A percentile compares a stretch with the other conserved stretches of the same genome.
Conservation (phyloP, 2,329 filamentous ascomycete species). For the Colletotrichum tropicicola region DNA sequence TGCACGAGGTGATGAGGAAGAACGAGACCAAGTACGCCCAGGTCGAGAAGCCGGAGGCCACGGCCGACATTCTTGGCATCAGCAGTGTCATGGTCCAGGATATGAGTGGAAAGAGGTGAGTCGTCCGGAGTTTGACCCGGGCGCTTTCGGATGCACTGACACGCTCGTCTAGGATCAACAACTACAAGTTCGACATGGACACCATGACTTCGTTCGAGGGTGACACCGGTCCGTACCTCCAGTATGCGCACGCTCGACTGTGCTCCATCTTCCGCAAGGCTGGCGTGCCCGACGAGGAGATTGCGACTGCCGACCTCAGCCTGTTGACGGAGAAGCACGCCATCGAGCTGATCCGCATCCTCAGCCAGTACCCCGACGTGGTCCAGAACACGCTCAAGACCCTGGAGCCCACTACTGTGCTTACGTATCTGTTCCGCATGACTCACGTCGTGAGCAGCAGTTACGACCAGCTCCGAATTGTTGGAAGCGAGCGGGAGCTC, state of each 20-base stretch:
- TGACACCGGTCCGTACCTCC: conserved; percentile 85
- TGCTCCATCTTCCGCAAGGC: conserved; percentile 70
- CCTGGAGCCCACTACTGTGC: conserved; percentile 71
- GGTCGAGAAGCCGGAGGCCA: conserved; percentile 82
- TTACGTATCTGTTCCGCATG: conserved; percentile 83
- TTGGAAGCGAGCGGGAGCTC: conserved; percentile 79
- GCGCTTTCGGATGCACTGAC: conserved; percentile 31
- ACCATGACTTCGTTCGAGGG: conserved; percentile 65
- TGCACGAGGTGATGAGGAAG: conserved; percentile 97
- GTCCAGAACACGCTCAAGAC: conserved; percentile 87
- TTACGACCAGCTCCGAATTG: conserved; percentile 83
- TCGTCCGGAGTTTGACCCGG: conserved; percentile 22
- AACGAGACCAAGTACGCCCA: conserved; percentile 92
- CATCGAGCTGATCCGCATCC: conserved; percentile 75
- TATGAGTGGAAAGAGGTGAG: conserved; percentile 91
- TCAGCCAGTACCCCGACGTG: conserved; percentile 88
- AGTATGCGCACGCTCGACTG: conserved; percentile 82
- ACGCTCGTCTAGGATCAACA: conserved; percentile 60
- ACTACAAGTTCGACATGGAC: conserved; percentile 76
- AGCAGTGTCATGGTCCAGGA: conserved; percentile 98
- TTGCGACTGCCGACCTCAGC: conserved; percentile 70
- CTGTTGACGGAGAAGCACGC: conserved; percentile 79
- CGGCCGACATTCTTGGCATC: conserved; percentile 90
- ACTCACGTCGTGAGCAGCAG: conserved; percentile 81
- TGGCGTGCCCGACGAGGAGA: conserved; percentile 61